Evolutionary conservation across 108 stramenopile genomes (phyloP).

Genomic region (Nitzschia inconspicua): DNA sequence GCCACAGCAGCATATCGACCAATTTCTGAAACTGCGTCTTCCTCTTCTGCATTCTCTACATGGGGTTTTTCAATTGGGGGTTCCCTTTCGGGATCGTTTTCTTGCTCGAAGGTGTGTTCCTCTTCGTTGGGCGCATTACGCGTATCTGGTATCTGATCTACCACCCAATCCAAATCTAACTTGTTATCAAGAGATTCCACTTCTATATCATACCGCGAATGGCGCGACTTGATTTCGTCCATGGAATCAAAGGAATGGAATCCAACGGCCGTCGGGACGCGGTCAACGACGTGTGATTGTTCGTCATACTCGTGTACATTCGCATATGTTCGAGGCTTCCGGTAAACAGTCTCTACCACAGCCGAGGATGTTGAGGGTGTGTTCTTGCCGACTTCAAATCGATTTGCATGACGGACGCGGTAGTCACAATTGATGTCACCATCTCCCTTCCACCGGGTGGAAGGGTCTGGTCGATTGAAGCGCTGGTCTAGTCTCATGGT

Average conservation of each 20-base stretch:
- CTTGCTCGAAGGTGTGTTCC: background rate
- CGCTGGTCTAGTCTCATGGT: no score
- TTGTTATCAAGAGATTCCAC: background rate
- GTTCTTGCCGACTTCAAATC: no score
- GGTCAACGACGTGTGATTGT: no score
- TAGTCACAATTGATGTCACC: no score
- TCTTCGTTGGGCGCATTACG: background rate
- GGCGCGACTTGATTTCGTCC: constrained; percentile 13
- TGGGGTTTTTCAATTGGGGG: background rate
- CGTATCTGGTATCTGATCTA: background rate
- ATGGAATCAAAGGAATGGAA: constrained; percentile 18
- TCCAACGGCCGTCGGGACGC: constrained; percentile 19
- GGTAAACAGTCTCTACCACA: constrained; percentile 17
- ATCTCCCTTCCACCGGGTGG: no score
- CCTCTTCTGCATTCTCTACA: background rate
- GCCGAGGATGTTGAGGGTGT: no score
- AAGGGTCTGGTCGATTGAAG: no score
- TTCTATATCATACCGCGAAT: no score
- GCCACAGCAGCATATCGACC: no score
- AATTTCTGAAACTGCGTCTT: background rate
- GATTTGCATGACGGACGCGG: no score
- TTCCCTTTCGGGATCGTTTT: background rate
- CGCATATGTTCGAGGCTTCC: constrained; percentile 7
- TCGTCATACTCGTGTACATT: constrained; percentile 18
- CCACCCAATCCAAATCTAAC: background rate